Base-by-base conservation (phyloP, 768 basidiomycete species). In the Rickenella mellea region DNA sequence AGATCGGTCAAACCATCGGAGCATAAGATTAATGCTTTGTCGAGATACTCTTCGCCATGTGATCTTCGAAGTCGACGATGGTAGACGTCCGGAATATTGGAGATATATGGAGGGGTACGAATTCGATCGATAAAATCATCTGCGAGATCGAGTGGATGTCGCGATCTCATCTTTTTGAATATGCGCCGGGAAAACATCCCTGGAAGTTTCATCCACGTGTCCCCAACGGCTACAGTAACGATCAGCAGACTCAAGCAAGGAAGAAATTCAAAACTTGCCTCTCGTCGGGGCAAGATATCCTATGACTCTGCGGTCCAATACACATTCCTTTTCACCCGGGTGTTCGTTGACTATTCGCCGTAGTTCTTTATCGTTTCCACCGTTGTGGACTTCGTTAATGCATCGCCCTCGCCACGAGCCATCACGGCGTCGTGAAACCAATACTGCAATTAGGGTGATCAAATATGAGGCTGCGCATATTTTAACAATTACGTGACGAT, bases 1-100 rank as follows among this genome's bases (percentile, higher is more conserved):
- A 72, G 40, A 48, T 73, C 70, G 2, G 54, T 43, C 12, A 74
- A 51, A n/a, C 72, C 70, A 40, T 74, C 72, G 3, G 70, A 69
- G 41, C 64, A 68, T n/a, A 66, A 51, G 39, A 72, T 57, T 30
- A 74, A 51, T 43, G 63, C 52, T 1, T 33, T 44, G 25, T 57
- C 65, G n/a, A 46, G 49, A 28, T 29, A 33, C 5, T 9, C 29
- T 36, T 17, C 12, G 7, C 5, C 10, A 10, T 22, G 6, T 17
- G 19, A 19, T 19, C n/a, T 48, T 8, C 53, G 49, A 17, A 70
- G 50, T 12, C 48, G 57, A 14, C 54, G 48, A 50, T 70, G 66
- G 22, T 62, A 52, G 19, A 67, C 62, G 41, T 71, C 71, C 15
- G 69, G 65, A 14, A 55, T 36, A 47, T 49, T 53, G 22, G 68